Evolutionary conservation across 1,284 basidiomycete species (phyloP).

Genomic region (Vanrija sp.): DNA sequence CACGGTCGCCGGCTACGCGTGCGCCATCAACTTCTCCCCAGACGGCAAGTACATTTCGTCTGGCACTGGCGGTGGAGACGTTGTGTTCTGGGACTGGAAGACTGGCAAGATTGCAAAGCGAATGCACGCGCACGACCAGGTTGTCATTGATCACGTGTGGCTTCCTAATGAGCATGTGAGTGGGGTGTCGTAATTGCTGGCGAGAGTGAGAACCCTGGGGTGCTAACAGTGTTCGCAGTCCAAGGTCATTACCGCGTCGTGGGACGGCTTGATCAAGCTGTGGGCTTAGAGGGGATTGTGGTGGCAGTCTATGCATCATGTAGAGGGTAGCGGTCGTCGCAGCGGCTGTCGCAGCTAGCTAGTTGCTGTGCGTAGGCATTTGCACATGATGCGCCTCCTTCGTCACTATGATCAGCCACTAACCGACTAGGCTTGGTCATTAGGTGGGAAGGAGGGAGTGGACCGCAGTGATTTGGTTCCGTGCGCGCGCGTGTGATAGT

Average conservation of each 20-base stretch:
- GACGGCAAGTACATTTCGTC: constrained; percentile 95
- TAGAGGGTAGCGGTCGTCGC: too few relatives aligned
- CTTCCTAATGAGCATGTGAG: constrained; percentile 92
- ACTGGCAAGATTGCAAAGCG: constrained; percentile 89
- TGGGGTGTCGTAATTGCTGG: constrained; percentile 30
- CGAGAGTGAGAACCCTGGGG: background rate
- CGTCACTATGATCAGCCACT: too few relatives aligned
- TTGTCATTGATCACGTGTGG: constrained; percentile 96
- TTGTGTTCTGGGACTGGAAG: constrained; percentile 99
- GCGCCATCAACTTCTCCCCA: constrained; percentile 92
- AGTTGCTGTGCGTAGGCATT: too few relatives aligned
- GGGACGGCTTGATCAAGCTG: constrained; percentile 95
- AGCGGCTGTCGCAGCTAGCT: too few relatives aligned
- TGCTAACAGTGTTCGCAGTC: constrained; percentile 55
- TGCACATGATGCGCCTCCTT: too few relatives aligned
- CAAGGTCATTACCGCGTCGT: constrained; percentile 91
- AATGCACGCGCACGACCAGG: constrained; percentile 83
- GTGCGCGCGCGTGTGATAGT: too few relatives aligned
- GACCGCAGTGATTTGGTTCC: too few relatives aligned
- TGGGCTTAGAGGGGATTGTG: constrained; percentile 57
- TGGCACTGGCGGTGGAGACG: constrained; percentile 88
- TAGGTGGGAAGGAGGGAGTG: too few relatives aligned
- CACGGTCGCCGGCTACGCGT: constrained; percentile 93
- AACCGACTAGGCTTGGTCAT: too few relatives aligned
- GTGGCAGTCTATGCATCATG: too few relatives aligned